A percentile compares a stretch with the other conserved stretches of the same genome.
Evolutionary conservation across 2,329 filamentous ascomycete species (phyloP).

Genomic region (Sclerotinia nivalis): DNA sequence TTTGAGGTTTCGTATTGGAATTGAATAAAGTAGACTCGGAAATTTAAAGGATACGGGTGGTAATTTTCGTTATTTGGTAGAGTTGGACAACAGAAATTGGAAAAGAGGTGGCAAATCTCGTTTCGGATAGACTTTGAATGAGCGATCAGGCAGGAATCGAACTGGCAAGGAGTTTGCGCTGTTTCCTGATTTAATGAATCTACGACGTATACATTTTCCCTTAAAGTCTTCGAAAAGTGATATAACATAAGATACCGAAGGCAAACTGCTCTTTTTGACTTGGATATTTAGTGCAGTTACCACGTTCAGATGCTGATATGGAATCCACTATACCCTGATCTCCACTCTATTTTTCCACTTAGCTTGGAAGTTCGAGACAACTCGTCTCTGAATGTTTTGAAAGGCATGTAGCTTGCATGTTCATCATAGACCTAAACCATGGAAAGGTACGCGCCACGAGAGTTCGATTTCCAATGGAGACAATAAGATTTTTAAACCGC

Average conservation of each 20-base stretch:
- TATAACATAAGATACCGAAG: background rate
- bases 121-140: background rate
- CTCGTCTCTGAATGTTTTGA: too few species aligned
- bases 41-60: too few species aligned
- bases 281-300: too few species aligned
- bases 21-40: background rate
- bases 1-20: background rate
- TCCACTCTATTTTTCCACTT: background rate
- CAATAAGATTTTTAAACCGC: background rate
- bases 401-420: background rate
- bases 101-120: background rate
- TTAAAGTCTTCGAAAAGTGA: background rate
- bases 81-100: background rate
- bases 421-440: background rate
- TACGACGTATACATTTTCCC: too few species aligned
- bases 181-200: background rate
- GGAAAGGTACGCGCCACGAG: background rate
- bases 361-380: background rate
- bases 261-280: background rate
- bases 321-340: too few species aligned
- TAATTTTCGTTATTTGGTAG: background rate
- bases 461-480: background rate
- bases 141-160: background rate
- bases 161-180: background rate
- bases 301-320: too few species aligned